Evolutionary conservation across 352 stramenopile species (phyloP).

Genomic region (Globisporangium heterothallicum): DNA sequence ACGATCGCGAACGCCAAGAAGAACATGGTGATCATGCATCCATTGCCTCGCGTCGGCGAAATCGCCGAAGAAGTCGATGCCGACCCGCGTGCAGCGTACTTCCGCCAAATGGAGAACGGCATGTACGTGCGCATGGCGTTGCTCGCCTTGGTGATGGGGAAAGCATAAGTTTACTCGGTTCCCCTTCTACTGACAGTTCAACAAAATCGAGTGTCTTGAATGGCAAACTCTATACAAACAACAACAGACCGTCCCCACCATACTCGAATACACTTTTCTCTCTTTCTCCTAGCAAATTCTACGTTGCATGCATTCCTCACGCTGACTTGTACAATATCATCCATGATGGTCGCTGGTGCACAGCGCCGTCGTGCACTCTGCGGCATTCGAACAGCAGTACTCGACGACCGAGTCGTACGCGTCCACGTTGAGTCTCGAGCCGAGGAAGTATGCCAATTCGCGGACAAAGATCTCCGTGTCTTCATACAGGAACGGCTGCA

Average conservation of each 20-base stretch:
- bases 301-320: constrained; percentile 2
- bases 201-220: too few species aligned
- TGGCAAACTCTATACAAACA: neutral
- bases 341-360: constrained; percentile 20
- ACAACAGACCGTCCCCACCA: neutral
- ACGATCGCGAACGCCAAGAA: constrained; percentile 84
- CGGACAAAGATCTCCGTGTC: constrained; percentile 50
- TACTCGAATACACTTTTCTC: neutral
- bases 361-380: constrained; percentile 33
- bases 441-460: constrained; percentile 63
- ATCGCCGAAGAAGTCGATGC: constrained; percentile 95
- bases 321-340: neutral
- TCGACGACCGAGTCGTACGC: constrained; percentile 61
- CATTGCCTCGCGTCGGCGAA: constrained; percentile 96
- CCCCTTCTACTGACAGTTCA: too few species aligned
- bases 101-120: constrained; percentile 97
- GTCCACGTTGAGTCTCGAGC: constrained; percentile 53
- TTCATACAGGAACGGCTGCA: constrained; percentile 63
- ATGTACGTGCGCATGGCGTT: constrained; percentile 99
- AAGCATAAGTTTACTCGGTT: constrained; percentile 62
- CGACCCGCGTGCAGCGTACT: constrained; percentile 95
- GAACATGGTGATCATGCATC: constrained; percentile 97
- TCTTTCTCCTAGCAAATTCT: neutral
- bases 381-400: constrained; percentile 49
- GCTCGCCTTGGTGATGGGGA: constrained; percentile 90